Conservation (phyloP, 2,329 filamentous ascomycete species). For the Talaromyces islandicus region DNA sequence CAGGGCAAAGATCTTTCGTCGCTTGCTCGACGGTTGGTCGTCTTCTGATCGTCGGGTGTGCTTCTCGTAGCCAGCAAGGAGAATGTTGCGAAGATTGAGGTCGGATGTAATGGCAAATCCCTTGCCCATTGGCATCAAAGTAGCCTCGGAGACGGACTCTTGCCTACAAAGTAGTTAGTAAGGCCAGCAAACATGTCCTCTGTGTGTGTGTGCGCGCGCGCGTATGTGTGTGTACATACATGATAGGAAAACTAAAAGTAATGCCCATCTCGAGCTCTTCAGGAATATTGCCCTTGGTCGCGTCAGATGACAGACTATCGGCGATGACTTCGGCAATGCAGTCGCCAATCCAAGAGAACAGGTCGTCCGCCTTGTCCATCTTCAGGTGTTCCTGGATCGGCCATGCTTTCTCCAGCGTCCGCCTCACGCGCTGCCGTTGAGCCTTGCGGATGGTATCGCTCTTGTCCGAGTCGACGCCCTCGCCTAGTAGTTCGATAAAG, state of each 20-base stretch:
- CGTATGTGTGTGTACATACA: constrained; percentile 33
- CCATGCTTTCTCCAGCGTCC: constrained; percentile 47
- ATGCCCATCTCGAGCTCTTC: constrained; percentile 45
- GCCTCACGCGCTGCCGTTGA: constrained; percentile 40
- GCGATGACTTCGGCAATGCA: constrained; percentile 69
- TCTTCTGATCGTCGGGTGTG: constrained; percentile 39
- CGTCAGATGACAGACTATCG: constrained; percentile 41
- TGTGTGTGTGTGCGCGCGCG: too few species aligned
- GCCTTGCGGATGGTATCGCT: constrained; percentile 40
- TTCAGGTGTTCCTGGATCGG: constrained; percentile 51
- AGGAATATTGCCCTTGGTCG: constrained; percentile 32
- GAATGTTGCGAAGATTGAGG: constrained; percentile 49
- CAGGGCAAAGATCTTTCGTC: constrained; percentile 44
- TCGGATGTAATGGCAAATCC: constrained; percentile 53
- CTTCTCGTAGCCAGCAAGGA: constrained; percentile 49
- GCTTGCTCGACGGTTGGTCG: constrained; percentile 38
- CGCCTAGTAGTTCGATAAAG: constrained; percentile 49
- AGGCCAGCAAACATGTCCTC: too few species aligned
- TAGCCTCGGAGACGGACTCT: constrained; percentile 49
- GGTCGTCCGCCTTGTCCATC: constrained; percentile 63
- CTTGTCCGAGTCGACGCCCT: constrained; percentile 32
- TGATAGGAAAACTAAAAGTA: constrained; percentile 46
- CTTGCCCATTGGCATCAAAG: constrained; percentile 54
- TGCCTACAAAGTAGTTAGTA: constrained; percentile 30
- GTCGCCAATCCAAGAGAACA: constrained; percentile 76